Evolutionary conservation across 352 stramenopile genomes (phyloP), one percentile per base, ranked within the genome.

Genomic region (Bremia lactucae): DNA sequence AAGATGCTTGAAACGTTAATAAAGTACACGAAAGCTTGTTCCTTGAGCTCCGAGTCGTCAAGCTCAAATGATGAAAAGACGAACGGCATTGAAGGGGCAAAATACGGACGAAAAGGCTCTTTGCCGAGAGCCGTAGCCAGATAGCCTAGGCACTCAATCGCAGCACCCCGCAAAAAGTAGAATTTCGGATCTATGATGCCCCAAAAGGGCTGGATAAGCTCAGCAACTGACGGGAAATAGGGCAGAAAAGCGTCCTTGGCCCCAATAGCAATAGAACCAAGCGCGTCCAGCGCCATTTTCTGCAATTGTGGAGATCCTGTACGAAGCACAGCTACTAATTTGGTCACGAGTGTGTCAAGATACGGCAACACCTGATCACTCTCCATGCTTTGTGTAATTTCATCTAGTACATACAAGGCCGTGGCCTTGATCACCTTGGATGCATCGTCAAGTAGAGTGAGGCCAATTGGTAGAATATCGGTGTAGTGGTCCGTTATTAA

Each of bases 341-440:
- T 97, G n/a, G 69, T 84, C 36, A 98, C 90, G 6, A 99, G 70
- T 22, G 87, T 87, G 53, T 97, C 86, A 0, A 99, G 70, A 60
- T 98, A 90, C 15, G 94, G 95, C 37, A 90, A 62, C 23, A 98
- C 85, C 45, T 96, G 89, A 36, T 97, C 72, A 22, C 81, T 93
- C 49, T 98, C 91, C 75, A 98, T 93, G 52, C 86, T 93, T 77
- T 99, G 94, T 44, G 94, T 98, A 63, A 99, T 98, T 69, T 98
- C 97, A 68, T 99, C 96, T 31, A 98, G 75, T 9, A 99, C 94
- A 58, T 99, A 98, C 49, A 97, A 93, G 28, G 87, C 94, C 8
- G 94, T 97, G 6, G 90, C 93, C 68, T 98, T 94, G 49, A 98
- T 95, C 16, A 87, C 84, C 49, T 95, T 83, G 23, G 71, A 89